Evolutionary conservation across 768 basidiomycete species (phyloP), one percentile per base, ranked within the genome.

Genomic region (Scleroderma bovista): DNA sequence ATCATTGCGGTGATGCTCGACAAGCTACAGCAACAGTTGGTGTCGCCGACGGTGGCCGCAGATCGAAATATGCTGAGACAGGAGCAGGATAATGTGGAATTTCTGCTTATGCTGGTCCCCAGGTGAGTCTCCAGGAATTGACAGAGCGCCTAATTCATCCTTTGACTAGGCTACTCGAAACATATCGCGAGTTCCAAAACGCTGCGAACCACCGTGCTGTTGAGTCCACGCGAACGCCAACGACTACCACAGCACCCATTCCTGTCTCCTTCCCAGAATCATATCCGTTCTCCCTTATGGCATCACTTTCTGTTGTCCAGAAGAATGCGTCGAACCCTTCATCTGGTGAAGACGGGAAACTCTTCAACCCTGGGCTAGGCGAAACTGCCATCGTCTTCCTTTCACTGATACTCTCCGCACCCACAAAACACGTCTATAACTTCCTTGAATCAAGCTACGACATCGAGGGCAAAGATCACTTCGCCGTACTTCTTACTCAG

Each of bases 81-180:
- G 55, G 95, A 97, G 63, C 88, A 95, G 62, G 92, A 94, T 58
- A 96, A 95, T 57, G 76, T 97, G 17, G 95, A 97, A 59, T 84
- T 79, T 60, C 71, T 95, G 31, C 68, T 98, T 24, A 80, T 86
- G 12, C 72, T 97, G 38, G 66, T 98, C 16, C 93, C 95, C 0
- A 83, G 85, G 93, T 88, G 59, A 44, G 78, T 61, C n/a, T 6
- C 19, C 44, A 29, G 41, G 5, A 12, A 12, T 44, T 26, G 41
- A 3, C 40, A 13, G 31, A 20, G 17, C 31, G 23, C 44, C 41
- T 23, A 29, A 47, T 54, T 59, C 0, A 61, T 17, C 29, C 29
- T 50, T 26, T 32, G 51, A 26, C 1, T 56, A 94, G 92, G 56
- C 70, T 98, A 8, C 70, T 95, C 34, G 91, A 93, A 37, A 88